Base-by-base conservation (phyloP, 106 monocot genomes). In the Dioscorea alata region DNA sequence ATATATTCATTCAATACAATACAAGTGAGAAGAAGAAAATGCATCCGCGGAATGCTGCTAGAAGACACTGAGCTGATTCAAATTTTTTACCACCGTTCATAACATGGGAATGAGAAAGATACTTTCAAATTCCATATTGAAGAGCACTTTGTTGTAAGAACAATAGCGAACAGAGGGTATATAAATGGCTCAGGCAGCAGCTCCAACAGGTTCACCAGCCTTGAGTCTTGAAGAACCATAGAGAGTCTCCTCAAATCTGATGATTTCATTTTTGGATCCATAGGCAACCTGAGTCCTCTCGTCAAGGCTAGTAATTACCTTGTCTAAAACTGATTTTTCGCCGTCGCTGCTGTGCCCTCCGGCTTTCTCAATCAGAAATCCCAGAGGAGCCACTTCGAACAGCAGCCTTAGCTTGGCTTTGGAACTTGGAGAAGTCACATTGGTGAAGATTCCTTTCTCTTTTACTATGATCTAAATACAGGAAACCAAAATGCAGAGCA, bases 361-460 rank as follows among this genome's bases (percentile, higher is more conserved):
- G 7, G 96, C 92, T 49, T 92, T 91, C 86, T 96, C 96, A 13
- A 92, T 70, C 72, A 96, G 68, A 42, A 89, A 75, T 2, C 96
- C 96, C 59, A 96, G 79, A 4, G 92, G 96, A 15, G 96, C 96
- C 25, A 92, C 92, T 74, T 96, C 96, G 32, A 96, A 96, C 57
- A 92, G 50, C 42, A 96, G 77, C 72, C 96, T 86, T 63, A 96
- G 81, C 77, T 96, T 96, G 17, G 96, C 92, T 75, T 96, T 96
- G 24, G 96, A 13, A 25, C 71, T 80, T 19, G 96, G 86, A 59
- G 96, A 96, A 50, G 72, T 82, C 76, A 96, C 96, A 35, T 96
- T 96, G 57, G 96, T 96, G 80, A 96, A 96, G 74, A 96, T 85
- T 16, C 96, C 96, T 33, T 86, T 96, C 82, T 96, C 96, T 69